These are phyloP conservation scores for Alternaria consortialis DNA, from an alignment of 2,329 filamentous ascomycete species.

Conservation along the genomic window DNA sequence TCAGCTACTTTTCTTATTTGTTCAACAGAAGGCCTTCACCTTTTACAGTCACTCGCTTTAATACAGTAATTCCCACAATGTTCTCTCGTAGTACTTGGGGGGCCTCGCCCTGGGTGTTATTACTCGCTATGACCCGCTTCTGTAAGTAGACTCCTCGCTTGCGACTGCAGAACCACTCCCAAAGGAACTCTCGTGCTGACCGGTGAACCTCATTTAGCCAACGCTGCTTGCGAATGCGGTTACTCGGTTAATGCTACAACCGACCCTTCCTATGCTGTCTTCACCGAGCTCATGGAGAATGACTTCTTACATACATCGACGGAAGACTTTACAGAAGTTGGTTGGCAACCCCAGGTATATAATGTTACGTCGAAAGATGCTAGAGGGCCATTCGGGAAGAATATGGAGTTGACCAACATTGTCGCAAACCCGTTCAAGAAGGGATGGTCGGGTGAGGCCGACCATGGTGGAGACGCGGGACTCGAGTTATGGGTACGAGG, in stretches of 20 bases:
- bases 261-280: constrained; percentile 58
- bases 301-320: constrained; percentile 71
- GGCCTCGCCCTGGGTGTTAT: constrained; percentile 41
- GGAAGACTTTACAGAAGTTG: constrained; percentile 54
- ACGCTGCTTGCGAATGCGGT: constrained; percentile 74
- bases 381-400: constrained; percentile 72
- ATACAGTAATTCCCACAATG: constrained; percentile 23
- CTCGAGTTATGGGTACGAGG: constrained; percentile 52
- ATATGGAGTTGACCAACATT: constrained; percentile 67
- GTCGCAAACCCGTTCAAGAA: constrained; percentile 60
- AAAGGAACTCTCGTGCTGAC: constrained; percentile 15
- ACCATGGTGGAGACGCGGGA: constrained; percentile 53
- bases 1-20: constrained; percentile 24
- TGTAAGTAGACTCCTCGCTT: constrained; percentile 31
- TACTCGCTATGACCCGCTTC: constrained; percentile 42
- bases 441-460: constrained; percentile 57
- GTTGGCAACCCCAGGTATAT: constrained; percentile 75
- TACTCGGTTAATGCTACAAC: constrained; percentile 66
- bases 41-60: constrained; percentile 34
- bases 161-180: background rate
- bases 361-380: constrained; percentile 67
- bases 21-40: constrained; percentile 11
- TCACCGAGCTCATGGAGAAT: constrained; percentile 75
- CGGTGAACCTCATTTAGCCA: constrained; percentile 32
- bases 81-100: constrained; percentile 30